These are phyloP conservation scores for Tricholoma hemisulphureum DNA, from an alignment of 768 basidiomycete species.

Conservation along the genomic window DNA sequence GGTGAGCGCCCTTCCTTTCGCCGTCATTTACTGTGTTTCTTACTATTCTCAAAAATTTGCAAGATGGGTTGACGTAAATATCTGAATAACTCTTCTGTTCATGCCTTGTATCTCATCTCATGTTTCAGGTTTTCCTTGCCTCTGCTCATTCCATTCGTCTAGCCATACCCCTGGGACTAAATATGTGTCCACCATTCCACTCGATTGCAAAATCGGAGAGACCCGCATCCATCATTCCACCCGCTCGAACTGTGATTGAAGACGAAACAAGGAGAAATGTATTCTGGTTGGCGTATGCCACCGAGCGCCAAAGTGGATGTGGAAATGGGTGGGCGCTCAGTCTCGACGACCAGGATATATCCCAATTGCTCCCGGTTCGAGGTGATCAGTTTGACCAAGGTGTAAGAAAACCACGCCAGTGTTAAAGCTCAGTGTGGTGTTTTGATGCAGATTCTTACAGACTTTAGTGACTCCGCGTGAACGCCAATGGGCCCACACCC, in stretches of 20 bases:
- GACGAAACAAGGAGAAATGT: conserved; percentile 71
- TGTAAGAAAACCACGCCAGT: conserved; percentile 35
- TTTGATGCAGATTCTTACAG: conserved; percentile 25
- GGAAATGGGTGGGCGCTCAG: conserved; percentile 71
- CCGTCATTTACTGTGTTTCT: not conserved
- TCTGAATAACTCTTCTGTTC: conserved; percentile 24
- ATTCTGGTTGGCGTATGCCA: conserved; percentile 71
- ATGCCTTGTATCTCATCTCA: conserved; percentile 7
- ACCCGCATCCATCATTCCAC: conserved; percentile 56
- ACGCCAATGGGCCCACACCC: conserved; percentile 67
- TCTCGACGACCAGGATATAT: conserved; percentile 73
- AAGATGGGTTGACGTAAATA: conserved; percentile 72
- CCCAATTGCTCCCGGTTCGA: conserved; percentile 65
- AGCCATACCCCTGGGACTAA: conserved; percentile 66
- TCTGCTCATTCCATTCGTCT: conserved; percentile 58
- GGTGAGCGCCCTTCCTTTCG: conserved; percentile 36
- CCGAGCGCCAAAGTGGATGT: conserved; percentile 64
- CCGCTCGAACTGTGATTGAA: conserved; percentile 62
- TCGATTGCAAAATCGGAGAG: conserved; percentile 58
- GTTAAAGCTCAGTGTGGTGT: not conserved
- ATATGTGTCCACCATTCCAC: conserved; percentile 64
- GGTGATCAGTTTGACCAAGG: conserved; percentile 60
- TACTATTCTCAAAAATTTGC: conserved; percentile 7
- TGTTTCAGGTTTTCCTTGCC: conserved; percentile 53
- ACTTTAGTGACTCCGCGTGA: conserved; percentile 47